Evolutionary conservation across 148 eudicot genomes (phyloP), one percentile per base, ranked within the genome.

Genomic region (Pharnaceum exiguum): DNA sequence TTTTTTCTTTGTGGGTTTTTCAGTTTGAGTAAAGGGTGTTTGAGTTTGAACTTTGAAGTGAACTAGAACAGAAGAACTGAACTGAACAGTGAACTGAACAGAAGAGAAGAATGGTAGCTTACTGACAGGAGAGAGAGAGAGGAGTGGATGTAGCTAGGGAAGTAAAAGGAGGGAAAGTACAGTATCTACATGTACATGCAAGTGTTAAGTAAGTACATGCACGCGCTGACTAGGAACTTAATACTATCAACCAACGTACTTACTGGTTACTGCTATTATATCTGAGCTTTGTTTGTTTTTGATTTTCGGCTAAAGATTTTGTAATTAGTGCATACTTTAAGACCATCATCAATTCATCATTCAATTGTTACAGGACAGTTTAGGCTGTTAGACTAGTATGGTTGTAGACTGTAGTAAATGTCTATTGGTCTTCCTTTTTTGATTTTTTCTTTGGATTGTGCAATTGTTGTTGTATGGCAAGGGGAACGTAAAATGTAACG

Each of bases 91-190:
- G 13, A 32, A 3, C 4, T 23, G 30, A 33, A 28, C 2, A 29
- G 15, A 21, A 27, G 24, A 18, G 22, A 30, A 51, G 54, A 44
- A 45, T 53, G 46, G 19, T 54, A 23, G 60, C 55, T 37, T 17
- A 31, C 38, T 17, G 28, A 22, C 28, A 31, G 25, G 56, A 51
- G 61, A 66, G 70, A 56, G 70, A 57, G 48, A 46, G 33, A 23
- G 60, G 55, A 19, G 26, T 24, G 18, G 45, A 33, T 44, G 43
- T 55, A 27, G 28, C 45, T 39, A 55, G 53, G 17, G 3, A 10
- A 25, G 15, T 2, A 13, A 4, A 15, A 6, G 9, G 26, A 11
- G 21, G 18, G 12, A 6, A 30, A 23, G 31, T 15, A 53, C 27
- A 53, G 43, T 19, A 53, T 3, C n/a, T n/a, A n/a, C n/a, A n/a